These are phyloP conservation scores for Apodospora peruviana DNA, from an alignment of 495 filamentous ascomycete genomes.

Conservation along the genomic window DNA sequence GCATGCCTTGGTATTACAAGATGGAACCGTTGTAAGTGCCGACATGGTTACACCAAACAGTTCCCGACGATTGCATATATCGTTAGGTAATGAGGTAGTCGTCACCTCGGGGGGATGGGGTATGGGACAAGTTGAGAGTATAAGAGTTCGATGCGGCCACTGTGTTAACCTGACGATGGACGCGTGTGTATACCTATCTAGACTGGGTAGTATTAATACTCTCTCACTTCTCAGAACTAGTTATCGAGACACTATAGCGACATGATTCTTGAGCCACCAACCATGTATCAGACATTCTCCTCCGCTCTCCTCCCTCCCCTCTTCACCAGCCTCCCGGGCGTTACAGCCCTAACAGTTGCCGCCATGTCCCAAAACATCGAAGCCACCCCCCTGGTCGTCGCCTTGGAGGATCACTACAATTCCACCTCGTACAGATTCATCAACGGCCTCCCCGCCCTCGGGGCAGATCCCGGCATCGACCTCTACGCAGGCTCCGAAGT, in stretches of 20 bases:
- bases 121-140: conserved; percentile 2
- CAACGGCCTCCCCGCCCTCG: conserved; percentile 4
- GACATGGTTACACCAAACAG: not conserved
- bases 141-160: not conserved
- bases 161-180: not conserved
- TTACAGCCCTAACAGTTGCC: conserved; percentile 4
- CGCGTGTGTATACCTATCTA: not conserved
- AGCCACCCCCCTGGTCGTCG: conserved; percentile 6
- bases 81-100: too few relatives aligned
- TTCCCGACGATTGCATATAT: not conserved
- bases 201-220: too few relatives aligned
- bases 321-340: not conserved
- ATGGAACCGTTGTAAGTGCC: not conserved
- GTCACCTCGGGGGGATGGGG: not conserved
- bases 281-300: not conserved
- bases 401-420: conserved; percentile 5
- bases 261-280: too few relatives aligned
- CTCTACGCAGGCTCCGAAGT: conserved; percentile 7
- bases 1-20: too few relatives aligned
- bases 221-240: not conserved
- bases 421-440: conserved; percentile 3
- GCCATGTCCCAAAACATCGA: conserved; percentile 3
- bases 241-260: not conserved
- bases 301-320: not conserved
- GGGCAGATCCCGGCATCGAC: conserved; percentile 1